Evolutionary conservation across 768 basidiomycete genomes (phyloP), one percentile per base, ranked within the genome.

Genomic region (Termitomyces sp.): DNA sequence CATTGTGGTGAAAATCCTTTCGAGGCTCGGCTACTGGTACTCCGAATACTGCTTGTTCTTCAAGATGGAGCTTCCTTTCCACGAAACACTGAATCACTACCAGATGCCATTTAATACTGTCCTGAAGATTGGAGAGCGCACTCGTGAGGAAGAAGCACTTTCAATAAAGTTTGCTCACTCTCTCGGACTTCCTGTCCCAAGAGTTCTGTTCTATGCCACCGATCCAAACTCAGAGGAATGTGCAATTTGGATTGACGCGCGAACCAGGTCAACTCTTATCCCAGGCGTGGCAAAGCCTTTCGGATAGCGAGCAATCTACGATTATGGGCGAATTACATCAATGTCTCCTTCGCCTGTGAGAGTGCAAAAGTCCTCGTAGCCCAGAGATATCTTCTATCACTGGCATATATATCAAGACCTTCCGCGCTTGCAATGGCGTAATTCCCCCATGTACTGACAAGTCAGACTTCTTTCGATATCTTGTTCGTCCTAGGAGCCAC

Each of bases 241-340:
- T 26, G 36, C 55, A 4, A 60, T 60, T n/a, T 60, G 59, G 55
- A 60, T 60, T 60, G 59, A 60, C 55, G 20, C 23, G 44, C 5
- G 26, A 57, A 9, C 44, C 41, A n/a, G 58, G 35, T 36, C 35
- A 36, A n/a, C n/a, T n/a, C n/a, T n/a, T n/a, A n/a, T n/a, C n/a
- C n/a, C n/a, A 59, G 46, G 52, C 41, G 20, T 59, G 43, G 52
- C 0, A n/a, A 2, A 10, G 49, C 18, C 58, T 59, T 8, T 59
- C 52, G 3, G 23, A 54, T 38, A 8, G 3, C 10, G 35, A 54
- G 18, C 43, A n/a, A 32, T 35, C 44, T 7, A 32, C 36, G 6
- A 59, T 59, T n/a, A 55, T 40, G 44, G 58, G 9, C 30, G 30
- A 59, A 49, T 26, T 58, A 30, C 49, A 58, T 8, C 49, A 16